Base-by-base conservation (phyloP, 345 rosid genomes). In the Lepidium didymum region DNA sequence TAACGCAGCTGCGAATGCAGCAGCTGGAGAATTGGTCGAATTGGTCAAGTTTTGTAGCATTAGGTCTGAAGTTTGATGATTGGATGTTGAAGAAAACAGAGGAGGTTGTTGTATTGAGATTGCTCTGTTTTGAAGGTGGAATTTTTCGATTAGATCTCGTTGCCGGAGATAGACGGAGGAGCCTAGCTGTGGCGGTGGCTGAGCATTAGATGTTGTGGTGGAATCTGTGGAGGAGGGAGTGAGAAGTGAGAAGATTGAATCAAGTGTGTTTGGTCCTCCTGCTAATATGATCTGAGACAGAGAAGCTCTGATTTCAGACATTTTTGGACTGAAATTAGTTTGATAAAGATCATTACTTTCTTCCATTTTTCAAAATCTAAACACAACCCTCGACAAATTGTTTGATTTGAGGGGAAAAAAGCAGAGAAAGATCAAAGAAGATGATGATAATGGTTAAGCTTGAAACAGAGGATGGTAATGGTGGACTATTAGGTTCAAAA, bases 161-260 rank as follows among this genome's bases (percentile, higher is more conserved):
- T 94, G 97, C 42, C 70, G 91, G 73, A 87, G 90, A 77, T 94
- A 94, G 44, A 86, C 93, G 2, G 96, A 94, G 44, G 95, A 84
- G 67, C 97, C 96, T 43, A 89, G 55, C 5, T 91, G 91, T 56
- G 35, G 52, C 1, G 34, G 62, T 5, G 91, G 87, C 46, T 81
- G 82, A 36, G 81, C 72, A 51, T 40, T 21, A 2, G 41, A 45
- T 36, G 75, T 35, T 54, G 85, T 62, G 52, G 68, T 1, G 37
- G 67, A 25, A 33, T 72, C 31, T 1, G 62, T 50, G 19, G 77
- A 58, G 14, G 83, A 75, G 19, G 76, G 84, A 80, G 60, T 65
- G 70, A 52, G 73, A 54, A 74, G 73, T 9, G 99, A 87, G 83
- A 94, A 88, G 50, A 94, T 85, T 3, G 99, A 91, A 45, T 94